Percentiles rank a stretch among this genome's conserved stretches.
Evolutionary conservation across 208 protist genomes (phyloP).

Genomic region (Angomonas desouzai): DNA sequence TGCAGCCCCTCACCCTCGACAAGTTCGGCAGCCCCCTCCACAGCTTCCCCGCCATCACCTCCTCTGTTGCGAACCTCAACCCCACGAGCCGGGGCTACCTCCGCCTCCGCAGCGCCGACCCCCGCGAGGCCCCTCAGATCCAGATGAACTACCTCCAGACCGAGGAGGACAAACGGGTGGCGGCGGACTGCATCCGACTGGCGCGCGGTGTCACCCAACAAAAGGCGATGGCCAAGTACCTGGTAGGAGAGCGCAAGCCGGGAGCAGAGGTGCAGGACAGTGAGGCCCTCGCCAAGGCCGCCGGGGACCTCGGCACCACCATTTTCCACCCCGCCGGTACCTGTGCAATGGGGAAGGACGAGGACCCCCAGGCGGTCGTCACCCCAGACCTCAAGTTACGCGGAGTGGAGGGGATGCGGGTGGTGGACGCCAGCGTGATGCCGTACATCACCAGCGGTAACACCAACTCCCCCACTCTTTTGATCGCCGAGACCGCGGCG

Average conservation of each 20-base stretch:
- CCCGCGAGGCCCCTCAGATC: constrained; percentile 4
- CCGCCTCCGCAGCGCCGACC: not conserved
- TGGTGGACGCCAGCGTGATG: constrained; percentile 1
- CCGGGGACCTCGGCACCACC: constrained; percentile 3
- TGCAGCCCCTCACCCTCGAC: constrained; percentile 1
- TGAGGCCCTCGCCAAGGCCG: not conserved
- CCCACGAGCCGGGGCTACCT: constrained; percentile 2
- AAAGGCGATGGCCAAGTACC: constrained; percentile 4
- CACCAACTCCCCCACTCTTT: constrained; percentile 4
- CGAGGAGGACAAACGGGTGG: constrained; percentile 1
- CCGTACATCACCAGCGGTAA: constrained; percentile 7
- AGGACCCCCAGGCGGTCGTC: not conserved
- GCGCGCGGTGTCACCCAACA: not conserved
- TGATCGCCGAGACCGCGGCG: not conserved
- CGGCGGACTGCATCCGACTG: constrained; percentile 3
- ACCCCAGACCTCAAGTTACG: not conserved
- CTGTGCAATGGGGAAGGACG: constrained; percentile 5
- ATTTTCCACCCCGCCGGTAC: constrained; percentile 3
- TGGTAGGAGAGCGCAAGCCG: constrained; percentile 2
- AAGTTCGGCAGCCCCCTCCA: constrained; percentile 4
- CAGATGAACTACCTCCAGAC: constrained; percentile 7
- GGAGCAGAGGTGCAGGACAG: not conserved
- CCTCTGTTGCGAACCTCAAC: constrained; percentile 3
- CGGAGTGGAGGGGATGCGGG: not conserved
- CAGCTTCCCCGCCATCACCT: constrained; percentile 8